These are phyloP conservation scores for Suillus hirtellus DNA, from an alignment of 768 basidiomycete genomes.

Conservation along the genomic window DNA sequence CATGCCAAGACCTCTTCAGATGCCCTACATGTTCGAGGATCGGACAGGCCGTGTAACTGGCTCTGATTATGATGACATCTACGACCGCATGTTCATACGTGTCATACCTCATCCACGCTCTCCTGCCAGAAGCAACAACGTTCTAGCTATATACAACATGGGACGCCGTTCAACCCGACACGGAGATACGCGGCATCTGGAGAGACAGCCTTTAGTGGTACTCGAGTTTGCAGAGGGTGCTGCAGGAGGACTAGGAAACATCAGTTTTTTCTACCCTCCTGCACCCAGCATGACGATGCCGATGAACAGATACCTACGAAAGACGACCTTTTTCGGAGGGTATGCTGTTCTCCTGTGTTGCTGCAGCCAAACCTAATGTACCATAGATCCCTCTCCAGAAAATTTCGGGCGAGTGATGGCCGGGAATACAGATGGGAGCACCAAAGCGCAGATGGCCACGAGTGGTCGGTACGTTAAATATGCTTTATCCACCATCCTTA, in stretches of 20 bases:
- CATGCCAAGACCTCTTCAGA: slow-evolving; percentile 25
- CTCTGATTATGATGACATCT: slow-evolving; percentile 77
- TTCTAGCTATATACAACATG: slow-evolving; percentile 64
- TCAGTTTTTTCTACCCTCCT: slow-evolving; percentile 50
- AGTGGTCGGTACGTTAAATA: slow-evolving; percentile 68
- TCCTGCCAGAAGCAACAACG: slow-evolving; percentile 29
- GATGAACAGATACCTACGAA: slow-evolving; percentile 66
- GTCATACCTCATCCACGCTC: slow-evolving; percentile 50
- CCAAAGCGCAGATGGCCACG: slow-evolving; percentile 54
- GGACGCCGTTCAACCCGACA: slow-evolving; percentile 61
- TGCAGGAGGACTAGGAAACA: slow-evolving; percentile 57
- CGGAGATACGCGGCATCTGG: slow-evolving; percentile 53
- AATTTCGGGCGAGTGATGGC: slow-evolving; percentile 69
- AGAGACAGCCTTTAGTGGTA: slow-evolving; percentile 51
- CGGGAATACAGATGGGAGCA: slow-evolving; percentile 71
- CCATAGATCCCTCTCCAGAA: slow-evolving; percentile 62
- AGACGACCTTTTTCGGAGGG: slow-evolving; percentile 66
- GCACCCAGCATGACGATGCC: slow-evolving; percentile 44
- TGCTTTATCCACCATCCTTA: slow-evolving; percentile 12
- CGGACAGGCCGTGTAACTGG: slow-evolving; percentile 54
- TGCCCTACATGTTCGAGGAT: slow-evolving; percentile 68
- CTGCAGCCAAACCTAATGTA: background rate
- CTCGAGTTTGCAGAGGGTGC: slow-evolving; percentile 55
- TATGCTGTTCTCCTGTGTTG: slow-evolving; percentile 35
- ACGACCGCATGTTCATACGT: slow-evolving; percentile 72